phyloP scores from a whole-genome alignment of 176 grass and related monocot genomes.

The Rhipidocladum racemiflorum region DNA sequence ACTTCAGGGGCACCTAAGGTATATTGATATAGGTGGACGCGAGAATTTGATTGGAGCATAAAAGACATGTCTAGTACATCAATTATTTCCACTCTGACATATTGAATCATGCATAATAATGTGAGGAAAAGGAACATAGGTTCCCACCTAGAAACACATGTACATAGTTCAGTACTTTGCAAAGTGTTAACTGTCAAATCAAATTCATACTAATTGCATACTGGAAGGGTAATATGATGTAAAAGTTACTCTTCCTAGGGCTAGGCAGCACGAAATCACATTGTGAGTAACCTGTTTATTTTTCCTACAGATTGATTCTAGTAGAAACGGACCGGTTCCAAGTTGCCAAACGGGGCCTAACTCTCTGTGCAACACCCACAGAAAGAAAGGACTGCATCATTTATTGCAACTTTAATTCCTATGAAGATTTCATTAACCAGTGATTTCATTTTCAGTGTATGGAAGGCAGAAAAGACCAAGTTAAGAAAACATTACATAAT shows the following conservation, averaged over 20 bases:
- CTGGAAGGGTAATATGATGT: not conserved
- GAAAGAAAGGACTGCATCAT: not conserved
- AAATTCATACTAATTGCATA: constrained; percentile 15
- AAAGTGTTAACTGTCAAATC: not conserved
- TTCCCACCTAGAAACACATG: constrained; percentile 11
- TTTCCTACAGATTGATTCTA: not conserved
- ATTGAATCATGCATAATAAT: not conserved
- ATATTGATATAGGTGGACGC: not conserved
- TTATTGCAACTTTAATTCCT: constrained; percentile 14
- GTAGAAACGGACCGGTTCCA: too few species aligned
- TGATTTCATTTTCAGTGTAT: not conserved
- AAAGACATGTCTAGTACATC: not conserved
- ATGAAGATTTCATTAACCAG: not conserved
- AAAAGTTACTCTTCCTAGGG: not conserved
- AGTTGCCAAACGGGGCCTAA: constrained; percentile 16
- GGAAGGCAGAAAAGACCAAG: not conserved
- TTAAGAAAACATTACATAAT: not conserved
- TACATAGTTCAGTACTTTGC: too few species aligned
- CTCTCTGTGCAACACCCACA: not conserved
- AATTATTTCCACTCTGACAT: constrained; percentile 15
- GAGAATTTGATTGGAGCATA: not conserved
- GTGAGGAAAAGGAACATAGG: not conserved
- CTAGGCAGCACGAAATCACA: not conserved
- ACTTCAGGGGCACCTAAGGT: not conserved
- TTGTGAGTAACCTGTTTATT: not conserved